phyloP scores from a whole-genome alignment of 805 yeast species.

The Kuraishia borneana region DNA sequence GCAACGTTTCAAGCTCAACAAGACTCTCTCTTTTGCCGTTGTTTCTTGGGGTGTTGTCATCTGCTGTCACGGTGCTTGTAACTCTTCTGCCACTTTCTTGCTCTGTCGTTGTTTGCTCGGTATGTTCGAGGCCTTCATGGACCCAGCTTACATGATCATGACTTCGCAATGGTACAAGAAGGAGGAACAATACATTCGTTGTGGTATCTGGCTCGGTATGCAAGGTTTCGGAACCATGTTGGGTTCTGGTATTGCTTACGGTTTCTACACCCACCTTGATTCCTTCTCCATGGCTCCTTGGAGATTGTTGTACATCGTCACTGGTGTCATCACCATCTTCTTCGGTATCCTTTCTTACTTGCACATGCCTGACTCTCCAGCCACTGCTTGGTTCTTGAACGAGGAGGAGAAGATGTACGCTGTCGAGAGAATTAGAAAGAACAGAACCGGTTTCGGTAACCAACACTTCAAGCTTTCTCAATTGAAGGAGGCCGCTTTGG shows the following conservation, averaged over 20 bases:
- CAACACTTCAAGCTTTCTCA: conserved; percentile 41
- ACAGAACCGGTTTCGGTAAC: conserved; percentile 52
- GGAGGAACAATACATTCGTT: conserved; percentile 22
- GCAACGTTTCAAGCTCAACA: conserved; percentile 43
- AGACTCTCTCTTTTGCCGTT: conserved; percentile 34
- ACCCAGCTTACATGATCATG: conserved; percentile 46
- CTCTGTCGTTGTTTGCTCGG: conserved; percentile 43
- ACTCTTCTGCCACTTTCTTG: conserved; percentile 41
- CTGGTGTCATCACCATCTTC: conserved; percentile 39
- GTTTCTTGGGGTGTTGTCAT: conserved; percentile 44
- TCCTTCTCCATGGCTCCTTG: conserved; percentile 25
- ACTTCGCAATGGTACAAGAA: conserved; percentile 39
- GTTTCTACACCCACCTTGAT: conserved; percentile 26
- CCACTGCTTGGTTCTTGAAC: conserved; percentile 27
- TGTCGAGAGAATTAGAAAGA: conserved; percentile 44
- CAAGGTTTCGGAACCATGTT: conserved; percentile 36
- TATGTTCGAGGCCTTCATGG: conserved; percentile 33
- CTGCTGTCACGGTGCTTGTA: conserved; percentile 39
- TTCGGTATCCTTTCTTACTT: conserved; percentile 35
- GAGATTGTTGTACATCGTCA: conserved; percentile 48
- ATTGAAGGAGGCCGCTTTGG: conserved; percentile 32
- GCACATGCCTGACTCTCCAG: conserved; percentile 40
- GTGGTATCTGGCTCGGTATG: conserved; percentile 29
- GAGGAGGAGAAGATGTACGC: conserved; percentile 34
- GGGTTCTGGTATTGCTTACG: conserved; percentile 47